Evolutionary conservation across 805 yeast genomes (phyloP).

Genomic region (Saccharomyces eubayanus): DNA sequence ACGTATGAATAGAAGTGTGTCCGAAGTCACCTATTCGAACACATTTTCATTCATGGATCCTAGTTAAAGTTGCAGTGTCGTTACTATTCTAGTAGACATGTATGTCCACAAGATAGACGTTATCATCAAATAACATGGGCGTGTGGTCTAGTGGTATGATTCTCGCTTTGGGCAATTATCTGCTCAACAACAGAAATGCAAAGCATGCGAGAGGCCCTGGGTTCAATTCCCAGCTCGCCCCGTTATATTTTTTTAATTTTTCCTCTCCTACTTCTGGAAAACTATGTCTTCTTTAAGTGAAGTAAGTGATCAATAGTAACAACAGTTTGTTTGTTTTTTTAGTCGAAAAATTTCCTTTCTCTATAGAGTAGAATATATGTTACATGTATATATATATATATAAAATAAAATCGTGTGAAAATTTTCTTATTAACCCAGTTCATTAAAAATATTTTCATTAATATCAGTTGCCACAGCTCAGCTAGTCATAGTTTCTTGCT

Average conservation of each 20-base stretch:
- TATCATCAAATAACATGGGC: conserved; percentile 20
- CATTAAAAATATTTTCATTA: background rate
- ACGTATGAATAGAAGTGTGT: too few species aligned
- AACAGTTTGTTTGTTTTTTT: background rate
- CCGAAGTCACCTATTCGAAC: too few species aligned
- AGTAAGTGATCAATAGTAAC: too few species aligned
- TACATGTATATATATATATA: background rate
- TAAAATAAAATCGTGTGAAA: background rate
- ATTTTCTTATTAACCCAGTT: background rate
- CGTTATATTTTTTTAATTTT: conserved; percentile 6
- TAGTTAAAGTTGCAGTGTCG: too few species aligned
- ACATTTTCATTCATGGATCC: too few species aligned
- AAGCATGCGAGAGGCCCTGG: conserved; percentile 53
- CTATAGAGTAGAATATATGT: background rate
- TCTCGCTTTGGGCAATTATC: conserved; percentile 31
- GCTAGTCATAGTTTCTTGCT: conserved; percentile 7
- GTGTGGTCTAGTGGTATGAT: conserved; percentile 36
- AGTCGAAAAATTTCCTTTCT: background rate
- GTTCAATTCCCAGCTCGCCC: conserved; percentile 50
- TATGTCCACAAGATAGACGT: too few species aligned
- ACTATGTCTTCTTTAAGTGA: too few species aligned
- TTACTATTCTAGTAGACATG: too few species aligned
- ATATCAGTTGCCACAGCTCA: background rate
- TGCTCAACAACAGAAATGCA: conserved; percentile 1
- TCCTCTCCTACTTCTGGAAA: too few species aligned